Percentiles rank a stretch among this genome's conserved stretches.
Evolutionary conservation across 495 filamentous ascomycete species (phyloP).

Genomic region (Rhypophila decipiens): DNA sequence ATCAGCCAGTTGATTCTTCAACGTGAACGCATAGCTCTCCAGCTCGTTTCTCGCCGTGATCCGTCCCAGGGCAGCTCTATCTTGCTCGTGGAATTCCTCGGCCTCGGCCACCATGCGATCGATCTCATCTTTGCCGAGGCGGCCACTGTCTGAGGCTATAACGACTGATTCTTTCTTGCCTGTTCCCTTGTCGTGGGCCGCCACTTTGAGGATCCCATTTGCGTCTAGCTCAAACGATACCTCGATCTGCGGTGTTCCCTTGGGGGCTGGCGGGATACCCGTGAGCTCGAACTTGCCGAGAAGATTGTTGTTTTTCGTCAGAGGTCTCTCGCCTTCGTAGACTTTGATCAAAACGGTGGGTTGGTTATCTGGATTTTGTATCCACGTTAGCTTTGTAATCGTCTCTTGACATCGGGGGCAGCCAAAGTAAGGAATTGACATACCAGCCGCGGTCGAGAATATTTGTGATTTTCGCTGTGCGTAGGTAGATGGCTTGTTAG

Average conservation of each 20-base stretch:
- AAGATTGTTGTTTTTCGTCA: conserved; percentile 90
- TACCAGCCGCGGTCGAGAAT: conserved; percentile 76
- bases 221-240: conserved; percentile 91
- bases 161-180: conserved; percentile 86
- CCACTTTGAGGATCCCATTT: conserved; percentile 90
- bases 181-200: conserved; percentile 85
- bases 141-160: conserved; percentile 89
- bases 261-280: conserved; percentile 81
- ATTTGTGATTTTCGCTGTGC: conserved; percentile 76
- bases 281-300: conserved; percentile 94
- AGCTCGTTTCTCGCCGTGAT: conserved; percentile 95
- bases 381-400: background rate
- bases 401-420: background rate
- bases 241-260: conserved; percentile 90
- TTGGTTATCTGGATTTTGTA: conserved; percentile 66
- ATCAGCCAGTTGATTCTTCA: conserved; percentile 94
- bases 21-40: conserved; percentile 91
- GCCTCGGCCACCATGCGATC: conserved; percentile 91
- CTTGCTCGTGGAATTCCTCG: conserved; percentile 90
- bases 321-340: conserved; percentile 84
- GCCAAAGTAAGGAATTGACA: background rate
- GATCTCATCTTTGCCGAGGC: conserved; percentile 82
- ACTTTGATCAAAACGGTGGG: conserved; percentile 88
- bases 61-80: conserved; percentile 81
- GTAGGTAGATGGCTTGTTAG: too few relatives aligned